These are phyloP conservation scores for Trichoderma pleuroti DNA, from an alignment of 2,329 filamentous ascomycete genomes.

Conservation along the genomic window DNA sequence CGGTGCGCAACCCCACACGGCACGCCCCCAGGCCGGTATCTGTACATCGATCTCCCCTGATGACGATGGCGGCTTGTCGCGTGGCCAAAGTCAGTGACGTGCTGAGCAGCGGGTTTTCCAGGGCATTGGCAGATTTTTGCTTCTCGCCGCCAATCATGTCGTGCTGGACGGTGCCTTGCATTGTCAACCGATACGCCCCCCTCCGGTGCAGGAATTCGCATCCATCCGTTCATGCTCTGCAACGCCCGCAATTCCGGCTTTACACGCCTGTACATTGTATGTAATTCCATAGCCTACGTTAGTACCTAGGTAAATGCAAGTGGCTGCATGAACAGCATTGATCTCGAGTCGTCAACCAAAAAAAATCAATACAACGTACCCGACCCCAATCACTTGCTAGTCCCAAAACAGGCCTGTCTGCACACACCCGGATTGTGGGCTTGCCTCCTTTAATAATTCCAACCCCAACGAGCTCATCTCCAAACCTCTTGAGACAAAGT, in stretches of 20 bases:
- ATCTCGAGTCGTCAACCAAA: not conserved
- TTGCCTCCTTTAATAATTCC: constrained; percentile 14
- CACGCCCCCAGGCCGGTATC: constrained; percentile 6
- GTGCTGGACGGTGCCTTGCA: not conserved
- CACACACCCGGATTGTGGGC: constrained; percentile 1
- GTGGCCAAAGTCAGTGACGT: constrained; percentile 19
- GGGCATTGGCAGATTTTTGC: not conserved
- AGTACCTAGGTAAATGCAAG: not conserved
- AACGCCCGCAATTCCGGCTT: not conserved
- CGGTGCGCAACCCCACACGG: not conserved
- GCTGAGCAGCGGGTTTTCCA: not conserved
- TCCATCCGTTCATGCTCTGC: no score
- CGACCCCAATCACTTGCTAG: not conserved
- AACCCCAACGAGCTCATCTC: not conserved
- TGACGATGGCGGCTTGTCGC: constrained; percentile 20
- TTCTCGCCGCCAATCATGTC: not conserved
- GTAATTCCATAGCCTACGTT: not conserved
- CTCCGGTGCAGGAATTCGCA: not conserved
- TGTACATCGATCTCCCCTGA: constrained; percentile 17
- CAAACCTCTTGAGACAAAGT: not conserved
- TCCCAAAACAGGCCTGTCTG: constrained; percentile 8
- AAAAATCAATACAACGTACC: not conserved
- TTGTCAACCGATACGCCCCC: not conserved
- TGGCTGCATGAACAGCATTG: not conserved
- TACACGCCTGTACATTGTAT: not conserved